Evolutionary conservation across 768 basidiomycete genomes (phyloP).

Genomic region (Macrolepiota albuminosa): DNA sequence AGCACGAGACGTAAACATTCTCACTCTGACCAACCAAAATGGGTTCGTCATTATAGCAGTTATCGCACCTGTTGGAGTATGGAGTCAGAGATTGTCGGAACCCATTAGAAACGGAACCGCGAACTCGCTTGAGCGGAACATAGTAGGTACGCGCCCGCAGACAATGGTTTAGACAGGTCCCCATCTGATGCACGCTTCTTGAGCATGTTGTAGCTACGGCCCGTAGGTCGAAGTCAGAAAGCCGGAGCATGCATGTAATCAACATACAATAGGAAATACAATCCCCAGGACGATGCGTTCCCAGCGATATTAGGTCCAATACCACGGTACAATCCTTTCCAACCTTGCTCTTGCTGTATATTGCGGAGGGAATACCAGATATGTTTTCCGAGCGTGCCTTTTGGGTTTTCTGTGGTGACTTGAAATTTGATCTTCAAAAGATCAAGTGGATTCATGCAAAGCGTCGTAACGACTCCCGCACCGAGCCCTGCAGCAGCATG

Average conservation of each 20-base stretch:
- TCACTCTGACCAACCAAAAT: slow-evolving; percentile 95
- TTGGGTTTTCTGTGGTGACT: slow-evolving; percentile 65
- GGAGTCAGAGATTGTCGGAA: slow-evolving; percentile 9
- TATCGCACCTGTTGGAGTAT: slow-evolving; percentile 63
- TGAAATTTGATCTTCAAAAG: slow-evolving; percentile 93
- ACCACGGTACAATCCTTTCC: slow-evolving; percentile 86
- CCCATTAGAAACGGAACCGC: slow-evolving; percentile 31
- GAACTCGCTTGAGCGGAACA: slow-evolving; percentile 96
- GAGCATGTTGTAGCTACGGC: slow-evolving; percentile 82
- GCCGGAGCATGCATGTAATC: slow-evolving; percentile 1
- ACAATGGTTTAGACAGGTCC: slow-evolving; percentile 61
- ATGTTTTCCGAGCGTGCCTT: slow-evolving; percentile 59
- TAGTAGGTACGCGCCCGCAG: slow-evolving; percentile 75
- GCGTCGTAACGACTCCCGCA: slow-evolving; percentile 86
- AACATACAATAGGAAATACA: slow-evolving; percentile 96
- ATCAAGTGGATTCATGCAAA: slow-evolving; percentile 97
- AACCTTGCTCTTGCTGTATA: slow-evolving; percentile 73
- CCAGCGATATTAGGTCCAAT: slow-evolving; percentile 88
- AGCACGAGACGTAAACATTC: slow-evolving; percentile 84
- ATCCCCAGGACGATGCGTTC: slow-evolving; percentile 94
- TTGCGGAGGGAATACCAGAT: slow-evolving; percentile 74
- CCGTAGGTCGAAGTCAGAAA: slow-evolving; percentile 2
- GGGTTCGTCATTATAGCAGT: slow-evolving; percentile 96
- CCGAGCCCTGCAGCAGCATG: slow-evolving; percentile 93
- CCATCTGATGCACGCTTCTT: slow-evolving; percentile 74